A percentile compares a stretch with the other conserved stretches of the same genome.
These are phyloP conservation scores for Haplographium delicatum DNA, from an alignment of 495 filamentous ascomycete species.

Conservation along the genomic window DNA sequence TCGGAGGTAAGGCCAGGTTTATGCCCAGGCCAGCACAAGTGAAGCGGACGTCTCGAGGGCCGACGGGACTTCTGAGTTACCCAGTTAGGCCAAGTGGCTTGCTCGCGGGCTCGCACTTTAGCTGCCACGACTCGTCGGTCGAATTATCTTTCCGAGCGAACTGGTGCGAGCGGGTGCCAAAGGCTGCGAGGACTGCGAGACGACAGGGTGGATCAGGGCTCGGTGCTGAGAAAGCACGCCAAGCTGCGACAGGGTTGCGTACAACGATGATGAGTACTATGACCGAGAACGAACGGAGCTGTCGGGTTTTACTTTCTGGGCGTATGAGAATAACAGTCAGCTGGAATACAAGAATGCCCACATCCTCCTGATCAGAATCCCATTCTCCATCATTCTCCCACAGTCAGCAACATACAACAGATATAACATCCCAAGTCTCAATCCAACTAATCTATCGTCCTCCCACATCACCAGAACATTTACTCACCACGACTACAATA, in stretches of 20 bases:
- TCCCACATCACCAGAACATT: neutral
- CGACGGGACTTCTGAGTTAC: neutral
- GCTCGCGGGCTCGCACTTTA: neutral
- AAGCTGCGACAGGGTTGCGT: no score
- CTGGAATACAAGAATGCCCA: neutral
- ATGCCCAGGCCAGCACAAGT: no score
- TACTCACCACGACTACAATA: neutral
- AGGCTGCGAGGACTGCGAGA: no score
- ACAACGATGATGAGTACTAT: no score
- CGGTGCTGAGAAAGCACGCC: no score
- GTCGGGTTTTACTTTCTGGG: neutral
- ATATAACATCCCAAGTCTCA: neutral
- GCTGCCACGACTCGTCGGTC: neutral
- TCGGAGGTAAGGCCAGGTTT: conserved; percentile 1
- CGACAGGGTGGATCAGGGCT: no score
- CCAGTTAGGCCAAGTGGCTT: neutral
- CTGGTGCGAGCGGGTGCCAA: no score
- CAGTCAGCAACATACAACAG: neutral
- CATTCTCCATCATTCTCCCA: conserved; percentile 3
- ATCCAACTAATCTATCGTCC: neutral
- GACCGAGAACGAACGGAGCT: conserved; percentile 1
- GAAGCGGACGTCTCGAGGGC: neutral
- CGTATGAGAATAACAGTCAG: neutral
- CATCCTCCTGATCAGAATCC: conserved; percentile 1
- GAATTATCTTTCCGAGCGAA: neutral